These are phyloP conservation scores for Candida jianshihensis DNA, from an alignment of 805 yeast genomes.

Conservation along the genomic window DNA sequence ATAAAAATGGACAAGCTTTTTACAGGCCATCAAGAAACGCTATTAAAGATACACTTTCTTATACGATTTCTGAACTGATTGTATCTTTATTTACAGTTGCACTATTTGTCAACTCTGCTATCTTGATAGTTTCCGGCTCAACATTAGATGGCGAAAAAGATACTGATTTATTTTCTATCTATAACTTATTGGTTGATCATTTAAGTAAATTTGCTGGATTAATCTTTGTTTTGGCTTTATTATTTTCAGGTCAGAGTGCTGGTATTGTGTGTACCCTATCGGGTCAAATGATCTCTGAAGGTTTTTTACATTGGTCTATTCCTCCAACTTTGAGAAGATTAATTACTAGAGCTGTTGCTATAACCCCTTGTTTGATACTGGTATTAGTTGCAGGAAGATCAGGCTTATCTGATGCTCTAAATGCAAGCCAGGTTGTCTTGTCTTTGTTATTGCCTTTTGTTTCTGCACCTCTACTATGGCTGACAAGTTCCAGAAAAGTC, in stretches of 20 bases:
- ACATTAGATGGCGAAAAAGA: conserved; percentile 48
- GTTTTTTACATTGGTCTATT: conserved; percentile 73
- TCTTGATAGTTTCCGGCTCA: conserved; percentile 88
- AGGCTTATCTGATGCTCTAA: conserved; percentile 70
- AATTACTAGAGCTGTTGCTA: conserved; percentile 77
- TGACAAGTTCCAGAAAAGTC: conserved; percentile 62
- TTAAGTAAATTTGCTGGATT: conserved; percentile 77
- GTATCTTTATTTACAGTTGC: conserved; percentile 86
- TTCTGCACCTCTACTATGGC: conserved; percentile 78
- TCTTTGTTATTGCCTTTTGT: conserved; percentile 78
- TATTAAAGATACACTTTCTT: conserved; percentile 71
- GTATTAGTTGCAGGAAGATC: conserved; percentile 73
- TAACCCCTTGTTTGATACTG: conserved; percentile 76
- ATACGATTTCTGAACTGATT: conserved; percentile 75
- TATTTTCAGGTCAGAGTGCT: conserved; percentile 85
- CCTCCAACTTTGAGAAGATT: conserved; percentile 78
- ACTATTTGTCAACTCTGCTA: conserved; percentile 82
- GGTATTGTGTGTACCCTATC: conserved; percentile 94
- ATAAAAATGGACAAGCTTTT: conserved; percentile 26
- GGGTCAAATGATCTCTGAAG: conserved; percentile 93
- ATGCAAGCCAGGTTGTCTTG: conserved; percentile 80
- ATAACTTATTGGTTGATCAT: conserved; percentile 52
- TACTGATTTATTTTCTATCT: conserved; percentile 75
- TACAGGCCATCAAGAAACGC: conserved; percentile 82
- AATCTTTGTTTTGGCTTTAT: conserved; percentile 74